Percentiles rank a stretch among this genome's conserved stretches.
phyloP scores from a whole-genome alignment of 768 basidiomycete species.

The Collybia sp. region DNA sequence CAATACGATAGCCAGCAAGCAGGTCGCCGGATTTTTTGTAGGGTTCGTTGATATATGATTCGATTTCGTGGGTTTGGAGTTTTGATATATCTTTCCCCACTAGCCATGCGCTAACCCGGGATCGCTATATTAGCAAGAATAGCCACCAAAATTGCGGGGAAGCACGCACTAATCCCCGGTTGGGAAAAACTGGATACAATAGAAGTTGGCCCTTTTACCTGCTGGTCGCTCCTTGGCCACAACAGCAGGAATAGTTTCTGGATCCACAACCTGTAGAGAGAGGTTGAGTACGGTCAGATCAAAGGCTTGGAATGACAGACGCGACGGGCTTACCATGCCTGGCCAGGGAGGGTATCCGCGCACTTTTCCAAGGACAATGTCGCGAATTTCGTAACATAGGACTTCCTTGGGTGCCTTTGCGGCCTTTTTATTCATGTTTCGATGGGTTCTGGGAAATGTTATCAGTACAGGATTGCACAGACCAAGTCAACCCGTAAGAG shows the following conservation, averaged over 20 bases:
- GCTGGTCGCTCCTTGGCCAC: conserved; percentile 72
- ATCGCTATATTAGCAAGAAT: neutral
- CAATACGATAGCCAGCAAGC: conserved; percentile 68
- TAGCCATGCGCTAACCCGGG: conserved; percentile 73
- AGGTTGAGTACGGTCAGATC: conserved; percentile 1
- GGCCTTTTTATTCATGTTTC: conserved; percentile 49
- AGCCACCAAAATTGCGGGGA: conserved; percentile 1
- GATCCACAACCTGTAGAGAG: conserved; percentile 71
- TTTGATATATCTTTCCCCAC: conserved; percentile 76
- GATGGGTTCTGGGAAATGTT: neutral
- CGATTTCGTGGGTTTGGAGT: conserved; percentile 76
- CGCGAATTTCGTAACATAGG: conserved; percentile 62
- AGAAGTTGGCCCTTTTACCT: conserved; percentile 66
- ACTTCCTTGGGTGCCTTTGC: conserved; percentile 36
- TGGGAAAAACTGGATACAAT: conserved; percentile 85
- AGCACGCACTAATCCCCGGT: conserved; percentile 84
- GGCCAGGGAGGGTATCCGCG: conserved; percentile 97
- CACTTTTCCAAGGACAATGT: conserved; percentile 89
- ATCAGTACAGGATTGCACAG: neutral
- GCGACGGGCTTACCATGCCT: conserved; percentile 66
- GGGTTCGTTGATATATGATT: conserved; percentile 74
- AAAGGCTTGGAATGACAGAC: neutral
- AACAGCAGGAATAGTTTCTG: conserved; percentile 49
- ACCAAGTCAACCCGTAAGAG: neutral
- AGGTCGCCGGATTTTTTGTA: conserved; percentile 77